Base-by-base conservation (phyloP, 176 grass and related monocot genomes). In the Aegilops umbellulata region DNA sequence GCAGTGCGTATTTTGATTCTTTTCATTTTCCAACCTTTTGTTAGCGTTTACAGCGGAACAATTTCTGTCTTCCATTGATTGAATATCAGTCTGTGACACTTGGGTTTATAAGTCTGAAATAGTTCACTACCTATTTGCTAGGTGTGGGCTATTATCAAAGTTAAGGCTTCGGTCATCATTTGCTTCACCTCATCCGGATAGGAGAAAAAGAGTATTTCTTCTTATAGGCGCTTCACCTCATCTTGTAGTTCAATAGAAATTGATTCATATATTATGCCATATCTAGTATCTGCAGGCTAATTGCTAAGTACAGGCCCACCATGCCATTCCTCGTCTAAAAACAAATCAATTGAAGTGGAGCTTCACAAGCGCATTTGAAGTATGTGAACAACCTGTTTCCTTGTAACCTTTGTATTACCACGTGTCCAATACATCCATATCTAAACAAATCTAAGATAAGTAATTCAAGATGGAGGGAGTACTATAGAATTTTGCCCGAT, bases 281-380 rank as follows among this genome's bases (percentile, higher is more conserved):
- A 11, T 86, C 20, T 36, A 16, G 73, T 62, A 60, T 85, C 60
- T 90, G 69, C 85, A 99, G 97, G 80, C 61, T 97, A 63, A 99
- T 99, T 16, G 92, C 97, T 1, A 99, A 99, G 76, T 99, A 99
- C 82, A 94, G 97, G 83, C 97, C 97, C 17, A 94, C 77, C 36
- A 99, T 99, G 94, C 97, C 44, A 96, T 97, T 85, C 97, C 97
- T 80, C 94, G 90, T 49, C 92, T 99, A 14, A 99, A 97, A 62
- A 99, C 94, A 72, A 97, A 97, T 82, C 97, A 99, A 82, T 85
- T 99, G 20, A 91, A 75, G 80, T 99, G 97, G 97, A 99, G 92
- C 80, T 99, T 97, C 80, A 99, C 87, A 13, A 94, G 97, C 17
- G 97, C 92, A 16, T 99, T 99, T 91, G 97, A 99, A 81, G 94